phyloP scores from a whole-genome alignment of 345 rosid genomes.

The Populus alba region DNA sequence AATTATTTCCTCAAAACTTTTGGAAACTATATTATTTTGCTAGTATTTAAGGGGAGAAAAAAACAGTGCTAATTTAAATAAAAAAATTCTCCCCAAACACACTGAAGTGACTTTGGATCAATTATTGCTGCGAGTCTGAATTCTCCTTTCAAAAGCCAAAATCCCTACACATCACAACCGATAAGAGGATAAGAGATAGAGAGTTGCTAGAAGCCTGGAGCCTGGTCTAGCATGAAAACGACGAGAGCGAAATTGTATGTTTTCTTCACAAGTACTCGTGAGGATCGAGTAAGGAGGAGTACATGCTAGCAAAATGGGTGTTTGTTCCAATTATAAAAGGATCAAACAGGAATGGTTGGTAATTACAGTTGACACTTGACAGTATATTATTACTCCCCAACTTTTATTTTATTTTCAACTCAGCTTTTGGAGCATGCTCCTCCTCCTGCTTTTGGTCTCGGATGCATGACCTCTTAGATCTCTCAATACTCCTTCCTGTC shows the following conservation, averaged over 20 bases:
- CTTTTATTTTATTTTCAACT: neutral
- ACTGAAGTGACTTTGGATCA: too few relatives aligned
- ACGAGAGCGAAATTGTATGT: neutral
- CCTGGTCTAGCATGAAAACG: neutral
- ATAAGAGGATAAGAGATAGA: neutral
- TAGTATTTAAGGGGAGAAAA: too few relatives aligned
- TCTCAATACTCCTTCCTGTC: neutral
- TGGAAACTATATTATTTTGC: too few relatives aligned
- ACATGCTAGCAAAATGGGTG: too few relatives aligned
- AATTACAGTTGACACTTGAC: neutral
- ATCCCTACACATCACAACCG: neutral
- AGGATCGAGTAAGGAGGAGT: too few relatives aligned
- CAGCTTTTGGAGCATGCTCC: neutral
- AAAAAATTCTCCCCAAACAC: neutral
- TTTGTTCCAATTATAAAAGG: too few relatives aligned
- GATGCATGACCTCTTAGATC: slow-evolving; percentile 3
- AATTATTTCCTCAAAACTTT: too few relatives aligned
- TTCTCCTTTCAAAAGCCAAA: neutral
- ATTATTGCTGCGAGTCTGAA: neutral
- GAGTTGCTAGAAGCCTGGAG: neutral
- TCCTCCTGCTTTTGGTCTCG: slow-evolving; percentile 3
- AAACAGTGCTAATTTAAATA: too few relatives aligned
- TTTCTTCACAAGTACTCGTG: too few relatives aligned
- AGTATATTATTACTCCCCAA: neutral
- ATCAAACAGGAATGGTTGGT: neutral